Evolutionary conservation across 2,329 filamentous ascomycete genomes (phyloP).

Genomic region (Alternaria atra): DNA sequence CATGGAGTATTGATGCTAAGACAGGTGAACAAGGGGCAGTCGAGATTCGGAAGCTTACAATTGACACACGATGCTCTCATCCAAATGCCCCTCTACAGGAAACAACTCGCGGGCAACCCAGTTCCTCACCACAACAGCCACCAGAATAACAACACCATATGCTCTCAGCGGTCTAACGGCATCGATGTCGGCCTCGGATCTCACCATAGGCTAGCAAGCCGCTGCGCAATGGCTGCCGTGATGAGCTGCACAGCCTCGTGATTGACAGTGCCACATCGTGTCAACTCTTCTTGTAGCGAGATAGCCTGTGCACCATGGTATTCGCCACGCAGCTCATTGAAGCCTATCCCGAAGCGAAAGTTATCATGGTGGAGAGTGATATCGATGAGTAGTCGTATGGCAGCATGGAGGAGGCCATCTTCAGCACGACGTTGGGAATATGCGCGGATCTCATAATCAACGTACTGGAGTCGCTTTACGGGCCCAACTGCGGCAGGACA

Average conservation of each 20-base stretch:
- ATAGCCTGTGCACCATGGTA: constrained; percentile 10
- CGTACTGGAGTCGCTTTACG: constrained; percentile 3
- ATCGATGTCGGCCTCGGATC: constrained; percentile 27
- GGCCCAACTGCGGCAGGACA: constrained; percentile 7
- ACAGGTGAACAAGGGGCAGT: too few species aligned
- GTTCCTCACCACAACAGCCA: constrained; percentile 30
- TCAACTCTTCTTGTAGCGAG: constrained; percentile 12
- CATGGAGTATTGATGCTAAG: too few species aligned
- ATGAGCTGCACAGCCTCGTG: constrained; percentile 17
- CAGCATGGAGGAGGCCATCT: constrained; percentile 29
- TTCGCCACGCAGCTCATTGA: constrained; percentile 29
- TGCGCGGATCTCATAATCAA: constrained; percentile 13
- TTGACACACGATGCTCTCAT: too few species aligned
- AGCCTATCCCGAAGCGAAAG: constrained; percentile 39
- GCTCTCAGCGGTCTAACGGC: constrained; percentile 24
- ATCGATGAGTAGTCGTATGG: constrained; percentile 32
- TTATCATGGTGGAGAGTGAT: constrained; percentile 35
- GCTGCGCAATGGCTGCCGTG: constrained; percentile 6
- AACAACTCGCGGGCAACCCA: constrained; percentile 13
- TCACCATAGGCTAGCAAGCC: constrained; percentile 18
- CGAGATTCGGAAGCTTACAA: too few species aligned
- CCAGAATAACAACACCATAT: constrained; percentile 32
- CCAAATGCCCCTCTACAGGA: too few species aligned
- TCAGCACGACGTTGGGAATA: constrained; percentile 9
- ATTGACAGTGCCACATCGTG: constrained; percentile 3